Conservation (phyloP, 768 basidiomycete genomes). For the Clitopilus passeckerianus region DNA sequence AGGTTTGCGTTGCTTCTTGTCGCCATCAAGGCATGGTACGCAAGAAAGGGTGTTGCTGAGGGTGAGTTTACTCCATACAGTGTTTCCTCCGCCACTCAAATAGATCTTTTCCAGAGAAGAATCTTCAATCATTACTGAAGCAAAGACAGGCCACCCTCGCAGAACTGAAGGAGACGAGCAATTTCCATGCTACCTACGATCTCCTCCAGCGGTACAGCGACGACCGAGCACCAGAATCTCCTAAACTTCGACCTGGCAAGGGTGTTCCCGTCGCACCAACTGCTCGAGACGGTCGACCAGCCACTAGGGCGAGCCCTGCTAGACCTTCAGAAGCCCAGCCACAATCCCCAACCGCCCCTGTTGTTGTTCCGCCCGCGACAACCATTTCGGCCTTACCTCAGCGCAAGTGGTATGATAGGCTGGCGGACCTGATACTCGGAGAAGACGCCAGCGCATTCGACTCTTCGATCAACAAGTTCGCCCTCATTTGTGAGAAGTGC, state of each 20-base stretch:
- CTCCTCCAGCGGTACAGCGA: not conserved
- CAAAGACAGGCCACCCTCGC: not conserved
- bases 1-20: not conserved
- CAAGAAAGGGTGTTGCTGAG: not conserved
- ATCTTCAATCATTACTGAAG: not conserved
- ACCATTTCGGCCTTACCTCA: not conserved
- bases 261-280: not conserved
- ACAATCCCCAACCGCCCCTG: not conserved
- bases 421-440: not conserved
- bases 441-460: not conserved
- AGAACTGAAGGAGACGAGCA: not conserved
- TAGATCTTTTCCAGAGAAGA: not conserved
- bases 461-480: not conserved
- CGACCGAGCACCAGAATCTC: not conserved
- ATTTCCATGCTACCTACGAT: not conserved
- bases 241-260: not conserved
- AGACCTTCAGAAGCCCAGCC: not conserved
- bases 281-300: not conserved
- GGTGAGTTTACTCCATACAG: not conserved
- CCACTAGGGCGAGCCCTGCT: not conserved
- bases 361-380: not conserved
- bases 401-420: not conserved
- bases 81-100: not conserved
- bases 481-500: not conserved
- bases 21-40: not conserved